These are phyloP conservation scores for Cladochytrium replicatum DNA, from an alignment of 192 early-diverging fungal genomes.

Conservation along the genomic window DNA sequence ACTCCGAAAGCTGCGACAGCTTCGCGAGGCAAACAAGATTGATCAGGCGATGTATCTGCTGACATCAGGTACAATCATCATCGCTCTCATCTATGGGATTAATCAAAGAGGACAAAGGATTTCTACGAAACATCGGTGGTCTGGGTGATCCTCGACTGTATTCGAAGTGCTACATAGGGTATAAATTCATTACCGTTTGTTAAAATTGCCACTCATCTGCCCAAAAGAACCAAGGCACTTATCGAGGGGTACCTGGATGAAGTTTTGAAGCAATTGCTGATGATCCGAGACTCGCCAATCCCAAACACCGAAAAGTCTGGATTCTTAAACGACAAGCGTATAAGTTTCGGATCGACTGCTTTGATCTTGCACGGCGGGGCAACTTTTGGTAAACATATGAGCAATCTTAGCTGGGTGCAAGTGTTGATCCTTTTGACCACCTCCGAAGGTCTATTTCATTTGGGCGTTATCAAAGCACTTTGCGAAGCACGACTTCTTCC, in stretches of 20 bases:
- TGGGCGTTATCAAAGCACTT: constrained; percentile 72
- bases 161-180: constrained; percentile 47
- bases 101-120: constrained; percentile 16
- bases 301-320: constrained; percentile 44
- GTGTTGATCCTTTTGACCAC: background rate
- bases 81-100: background rate
- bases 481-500: constrained; percentile 54
- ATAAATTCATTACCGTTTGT: constrained; percentile 2
- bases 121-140: constrained; percentile 66
- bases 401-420: background rate
- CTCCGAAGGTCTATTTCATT: constrained; percentile 53
- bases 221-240: constrained; percentile 50
- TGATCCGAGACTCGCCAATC: constrained; percentile 30
- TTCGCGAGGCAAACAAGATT: too few species aligned
- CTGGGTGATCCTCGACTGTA: constrained; percentile 56
- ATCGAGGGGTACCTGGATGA: constrained; percentile 72
- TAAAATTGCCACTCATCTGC: background rate
- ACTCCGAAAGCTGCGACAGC: too few species aligned
- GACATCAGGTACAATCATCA: constrained; percentile 31
- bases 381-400: constrained; percentile 43
- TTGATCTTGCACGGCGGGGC: constrained; percentile 63
- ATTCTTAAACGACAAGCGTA: constrained; percentile 62
- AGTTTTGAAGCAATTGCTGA: constrained; percentile 46
- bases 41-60: constrained; percentile 58
- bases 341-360: constrained; percentile 66